Evolutionary conservation across 2,329 filamentous ascomycete species (phyloP), one percentile per base, ranked within the genome.

Genomic region (Dactylellina sp.): DNA sequence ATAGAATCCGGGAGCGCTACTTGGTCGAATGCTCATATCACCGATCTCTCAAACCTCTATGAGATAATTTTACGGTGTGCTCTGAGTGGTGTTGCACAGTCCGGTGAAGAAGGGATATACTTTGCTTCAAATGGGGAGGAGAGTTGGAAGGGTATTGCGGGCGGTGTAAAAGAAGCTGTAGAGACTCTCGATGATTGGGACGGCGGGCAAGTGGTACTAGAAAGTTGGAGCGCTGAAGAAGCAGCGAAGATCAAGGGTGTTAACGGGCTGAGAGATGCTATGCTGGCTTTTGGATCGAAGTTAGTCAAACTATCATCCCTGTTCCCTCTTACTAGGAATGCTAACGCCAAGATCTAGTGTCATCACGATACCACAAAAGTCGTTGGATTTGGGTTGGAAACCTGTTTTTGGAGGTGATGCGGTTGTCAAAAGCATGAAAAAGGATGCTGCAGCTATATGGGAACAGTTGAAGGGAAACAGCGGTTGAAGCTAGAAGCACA

Each of bases 11-110:
- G 66, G 9, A 52, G 40, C 4, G 59, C 59, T 11, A 42, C 63
- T n/a, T 72, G 66, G 66, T 72, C 66, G 11, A 72, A 72, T 12
- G 59, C 64, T 0, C 66, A 72, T 18, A 59, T 72, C 11, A 64
- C 52, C 2, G 66, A 72, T 55, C 42, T 72, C 5, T 39, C 66
- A 5, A 53, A 47, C 32, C 32, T 72, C 0, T 72, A 72, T 25
- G 66, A 72, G 42, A n/a, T 72, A 2, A 44, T 72, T 16, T 16
- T 72, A 3, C 42, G 66, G 3, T 65, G 59, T 18, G 66, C 59
- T 1, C 25, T 72, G 7, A 64, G 59, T n/a, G 66, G 66, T 28
- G 53, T 53, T 2, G 66, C 59, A 9, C 56, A 59, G 24, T 52
- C 25, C 11, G 66, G 59, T 0, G 39, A 64, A 4, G 66, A 72